Percentiles rank a stretch among this genome's conserved stretches.
These are phyloP conservation scores for Apiospora hydei DNA, from an alignment of 2,329 filamentous ascomycete species.

Conservation along the genomic window DNA sequence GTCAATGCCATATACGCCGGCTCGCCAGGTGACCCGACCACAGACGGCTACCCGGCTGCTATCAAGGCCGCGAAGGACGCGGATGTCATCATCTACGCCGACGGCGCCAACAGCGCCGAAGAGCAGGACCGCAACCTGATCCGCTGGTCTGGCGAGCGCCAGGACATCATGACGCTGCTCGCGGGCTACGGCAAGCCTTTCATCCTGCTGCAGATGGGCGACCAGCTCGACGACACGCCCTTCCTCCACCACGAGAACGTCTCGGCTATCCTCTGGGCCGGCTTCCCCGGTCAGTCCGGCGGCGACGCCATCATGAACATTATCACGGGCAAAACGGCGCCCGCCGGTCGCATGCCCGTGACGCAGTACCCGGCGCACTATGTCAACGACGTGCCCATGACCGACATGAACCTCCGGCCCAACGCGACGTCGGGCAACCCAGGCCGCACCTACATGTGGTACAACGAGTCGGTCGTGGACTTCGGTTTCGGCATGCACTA, in stretches of 20 bases:
- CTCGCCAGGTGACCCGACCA: slow-evolving; percentile 38
- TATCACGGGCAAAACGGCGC: slow-evolving; percentile 51
- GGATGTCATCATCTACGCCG: slow-evolving; percentile 61
- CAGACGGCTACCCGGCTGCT: slow-evolving; percentile 43
- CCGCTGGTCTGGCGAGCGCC: slow-evolving; percentile 58
- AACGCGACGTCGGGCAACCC: slow-evolving; percentile 45
- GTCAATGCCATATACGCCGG: slow-evolving; percentile 53
- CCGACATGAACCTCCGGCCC: slow-evolving; percentile 56
- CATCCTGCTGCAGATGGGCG: slow-evolving; percentile 59
- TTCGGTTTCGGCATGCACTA: slow-evolving; percentile 58
- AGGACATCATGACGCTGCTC: slow-evolving; percentile 54
- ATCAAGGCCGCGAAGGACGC: slow-evolving; percentile 49
- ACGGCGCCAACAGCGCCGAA: slow-evolving; percentile 61
- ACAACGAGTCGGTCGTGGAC: slow-evolving; percentile 49
- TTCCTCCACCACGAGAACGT: slow-evolving; percentile 53
- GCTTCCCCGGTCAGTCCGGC: slow-evolving; percentile 61
- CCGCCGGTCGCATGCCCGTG: slow-evolving; percentile 54
- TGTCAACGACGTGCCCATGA: slow-evolving; percentile 52
- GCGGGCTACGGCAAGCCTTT: slow-evolving; percentile 53
- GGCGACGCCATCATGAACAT: slow-evolving; percentile 57
- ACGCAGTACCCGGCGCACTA: slow-evolving; percentile 58
- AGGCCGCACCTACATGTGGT: slow-evolving; percentile 59
- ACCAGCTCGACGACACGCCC: slow-evolving; percentile 53
- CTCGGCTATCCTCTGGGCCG: slow-evolving; percentile 56
- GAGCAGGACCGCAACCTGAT: slow-evolving; percentile 57